A percentile compares a stretch with the other conserved stretches of the same genome.
phyloP scores from a whole-genome alignment of 345 rosid genomes.

The Gynandropsis gynandra region DNA sequence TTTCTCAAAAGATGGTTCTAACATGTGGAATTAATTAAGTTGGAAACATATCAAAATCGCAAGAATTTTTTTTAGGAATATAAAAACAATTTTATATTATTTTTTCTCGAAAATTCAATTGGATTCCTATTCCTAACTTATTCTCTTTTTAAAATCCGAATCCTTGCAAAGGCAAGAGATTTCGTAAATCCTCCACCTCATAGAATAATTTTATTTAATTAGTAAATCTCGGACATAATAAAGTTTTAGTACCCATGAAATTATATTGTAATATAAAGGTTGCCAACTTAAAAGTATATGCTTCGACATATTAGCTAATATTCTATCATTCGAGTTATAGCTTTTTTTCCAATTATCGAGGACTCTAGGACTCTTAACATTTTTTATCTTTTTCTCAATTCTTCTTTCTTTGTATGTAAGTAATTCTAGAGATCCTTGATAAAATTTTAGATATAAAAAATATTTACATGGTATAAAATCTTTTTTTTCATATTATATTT shows the following conservation, averaged over 20 bases:
- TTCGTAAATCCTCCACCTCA: constrained; percentile 18
- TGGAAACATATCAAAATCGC: constrained; percentile 27
- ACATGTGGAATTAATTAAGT: constrained; percentile 27
- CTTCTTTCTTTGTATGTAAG: no score
- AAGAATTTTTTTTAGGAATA: no score
- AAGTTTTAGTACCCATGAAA: no score
- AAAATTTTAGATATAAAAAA: no score
- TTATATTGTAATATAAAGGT: no score
- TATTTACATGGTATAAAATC: no score
- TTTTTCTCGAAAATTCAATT: no score
- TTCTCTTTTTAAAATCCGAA: constrained; percentile 20
- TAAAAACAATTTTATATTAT: background rate
- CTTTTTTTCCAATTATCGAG: background rate
- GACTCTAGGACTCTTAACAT: background rate
- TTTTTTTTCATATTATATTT: no score
- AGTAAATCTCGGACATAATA: no score
- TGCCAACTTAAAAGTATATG: constrained; percentile 27
- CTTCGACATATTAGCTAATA: constrained; percentile 27
- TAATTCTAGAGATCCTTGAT: no score
- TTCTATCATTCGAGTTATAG: constrained; percentile 13
- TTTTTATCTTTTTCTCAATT: no score
- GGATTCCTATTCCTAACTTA: constrained; percentile 18
- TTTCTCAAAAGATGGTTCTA: constrained; percentile 20
- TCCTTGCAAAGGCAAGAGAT: constrained; percentile 17
- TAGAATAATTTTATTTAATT: background rate